Evolutionary conservation across 139 green algal genomes (phyloP).

Genomic region (Coelastrella sp.): DNA sequence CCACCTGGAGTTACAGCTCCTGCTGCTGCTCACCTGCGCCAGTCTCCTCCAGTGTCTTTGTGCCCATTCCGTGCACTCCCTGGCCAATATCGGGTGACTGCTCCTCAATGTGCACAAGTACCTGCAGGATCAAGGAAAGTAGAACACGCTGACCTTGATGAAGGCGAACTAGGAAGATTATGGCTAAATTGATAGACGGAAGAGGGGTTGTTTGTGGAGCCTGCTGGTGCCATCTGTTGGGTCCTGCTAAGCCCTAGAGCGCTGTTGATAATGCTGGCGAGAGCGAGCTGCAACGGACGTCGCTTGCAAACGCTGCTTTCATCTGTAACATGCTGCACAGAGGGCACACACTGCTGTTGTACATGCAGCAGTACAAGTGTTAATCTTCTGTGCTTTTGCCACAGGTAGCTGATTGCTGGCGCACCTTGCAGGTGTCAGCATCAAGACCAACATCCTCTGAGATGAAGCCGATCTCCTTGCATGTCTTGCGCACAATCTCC

Average conservation of each 20-base stretch:
- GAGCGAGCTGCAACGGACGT: too few relatives aligned
- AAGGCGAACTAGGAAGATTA: not conserved
- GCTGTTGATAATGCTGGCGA: too few relatives aligned
- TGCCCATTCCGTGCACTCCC: conserved; percentile 99
- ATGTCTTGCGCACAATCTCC: conserved; percentile 81
- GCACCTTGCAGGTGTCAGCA: conserved; percentile 94
- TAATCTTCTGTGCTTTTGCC: not conserved
- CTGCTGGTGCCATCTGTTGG: too few relatives aligned
- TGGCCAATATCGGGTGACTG: conserved; percentile 99
- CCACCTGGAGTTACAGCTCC: not conserved
- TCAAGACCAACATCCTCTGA: conserved; percentile 95
- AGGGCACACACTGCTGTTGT: not conserved
- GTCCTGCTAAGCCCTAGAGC: too few relatives aligned
- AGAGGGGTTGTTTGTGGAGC: too few relatives aligned
- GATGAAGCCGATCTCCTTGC: conserved; percentile 95
- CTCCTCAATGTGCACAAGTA: conserved; percentile 99
- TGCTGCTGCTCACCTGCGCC: conserved; percentile 55
- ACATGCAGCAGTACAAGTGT: too few relatives aligned
- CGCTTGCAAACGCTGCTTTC: too few relatives aligned
- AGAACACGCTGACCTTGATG: not conserved
- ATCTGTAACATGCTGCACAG: too few relatives aligned
- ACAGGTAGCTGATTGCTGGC: not conserved
- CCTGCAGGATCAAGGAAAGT: conserved; percentile 23
- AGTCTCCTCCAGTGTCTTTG: conserved; percentile 98
- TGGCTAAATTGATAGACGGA: too few relatives aligned